Percentiles rank a stretch among this genome's conserved stretches.
These are phyloP conservation scores for Pezizomycotina sp. DNA, from an alignment of 2,329 filamentous ascomycete genomes.

Conservation along the genomic window DNA sequence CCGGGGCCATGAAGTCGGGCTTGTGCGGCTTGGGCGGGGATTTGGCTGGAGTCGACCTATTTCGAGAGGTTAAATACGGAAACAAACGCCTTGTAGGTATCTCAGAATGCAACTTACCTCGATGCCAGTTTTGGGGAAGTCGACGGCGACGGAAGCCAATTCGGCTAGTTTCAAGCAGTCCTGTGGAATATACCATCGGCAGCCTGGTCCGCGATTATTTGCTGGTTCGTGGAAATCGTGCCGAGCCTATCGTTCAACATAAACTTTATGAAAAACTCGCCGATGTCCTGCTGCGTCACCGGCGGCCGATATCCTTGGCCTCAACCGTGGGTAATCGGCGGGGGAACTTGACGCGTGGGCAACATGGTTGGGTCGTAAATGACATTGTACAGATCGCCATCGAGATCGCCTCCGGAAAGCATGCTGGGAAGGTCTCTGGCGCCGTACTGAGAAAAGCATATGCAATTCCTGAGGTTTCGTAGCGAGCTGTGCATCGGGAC, in stretches of 20 bases:
- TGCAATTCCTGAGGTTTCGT: slow-evolving; percentile 48
- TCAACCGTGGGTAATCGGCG: slow-evolving; percentile 49
- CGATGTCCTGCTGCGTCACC: slow-evolving; percentile 51
- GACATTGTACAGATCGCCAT: slow-evolving; percentile 67
- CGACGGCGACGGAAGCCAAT: slow-evolving; percentile 54
- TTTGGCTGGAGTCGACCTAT: slow-evolving; percentile 26
- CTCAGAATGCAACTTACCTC: slow-evolving; percentile 27
- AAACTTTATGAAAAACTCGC: slow-evolving; percentile 63
- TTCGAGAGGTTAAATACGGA: slow-evolving; percentile 33
- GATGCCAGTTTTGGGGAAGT: slow-evolving; percentile 61
- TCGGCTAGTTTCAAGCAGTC: slow-evolving; percentile 42
- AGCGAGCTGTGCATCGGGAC: slow-evolving; percentile 46
- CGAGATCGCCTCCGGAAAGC: slow-evolving; percentile 66
- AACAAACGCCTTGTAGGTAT: not conserved
- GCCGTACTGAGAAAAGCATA: slow-evolving; percentile 61
- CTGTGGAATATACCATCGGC: slow-evolving; percentile 36
- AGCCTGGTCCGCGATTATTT: slow-evolving; percentile 46
- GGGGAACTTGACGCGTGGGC: slow-evolving; percentile 35
- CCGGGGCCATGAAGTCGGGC: slow-evolving; percentile 24
- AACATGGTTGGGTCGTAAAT: slow-evolving; percentile 49
- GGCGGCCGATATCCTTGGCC: slow-evolving; percentile 43
- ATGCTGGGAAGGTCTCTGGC: slow-evolving; percentile 58
- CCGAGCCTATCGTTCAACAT: slow-evolving; percentile 52
- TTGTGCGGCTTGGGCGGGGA: slow-evolving; percentile 17
- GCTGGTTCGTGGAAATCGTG: slow-evolving; percentile 47